Percentiles rank a stretch among this genome's conserved stretches.
Evolutionary conservation across 78 protist genomes (phyloP).

Genomic region (Tieghemostelium lacteum): DNA sequence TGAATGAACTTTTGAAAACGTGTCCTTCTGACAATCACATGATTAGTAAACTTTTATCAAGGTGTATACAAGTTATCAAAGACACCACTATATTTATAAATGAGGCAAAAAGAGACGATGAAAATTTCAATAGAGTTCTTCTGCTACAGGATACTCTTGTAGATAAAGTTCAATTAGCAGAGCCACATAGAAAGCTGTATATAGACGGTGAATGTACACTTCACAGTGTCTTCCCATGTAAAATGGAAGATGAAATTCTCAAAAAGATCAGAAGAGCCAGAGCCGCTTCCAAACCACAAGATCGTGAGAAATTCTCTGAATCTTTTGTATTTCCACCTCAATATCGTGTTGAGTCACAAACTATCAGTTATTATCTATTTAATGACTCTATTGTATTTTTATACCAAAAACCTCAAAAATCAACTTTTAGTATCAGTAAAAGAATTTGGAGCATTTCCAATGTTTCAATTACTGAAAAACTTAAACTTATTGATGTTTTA

Average conservation of each 20-base stretch:
- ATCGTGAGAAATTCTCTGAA: not conserved
- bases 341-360: slow-evolving; percentile 1
- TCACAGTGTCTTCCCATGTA: slow-evolving; percentile 38
- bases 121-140: slow-evolving; percentile 1
- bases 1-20: slow-evolving; percentile 37
- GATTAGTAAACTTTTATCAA: slow-evolving; percentile 2
- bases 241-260: slow-evolving; percentile 40
- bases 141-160: slow-evolving; percentile 38
- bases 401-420: slow-evolving; percentile 45
- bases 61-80: slow-evolving; percentile 32
- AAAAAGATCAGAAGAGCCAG: slow-evolving; percentile 42
- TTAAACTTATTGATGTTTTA: slow-evolving; percentile 51
- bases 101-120: slow-evolving; percentile 79
- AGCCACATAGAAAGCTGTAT: slow-evolving; percentile 16
- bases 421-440: not conserved
- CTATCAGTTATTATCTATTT: slow-evolving; percentile 13
- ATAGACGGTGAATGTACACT: slow-evolving; percentile 21
- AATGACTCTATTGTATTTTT: slow-evolving; percentile 55
- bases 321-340: slow-evolving; percentile 32
- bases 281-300: not conserved
- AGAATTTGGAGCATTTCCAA: slow-evolving; percentile 14
- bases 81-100: slow-evolving; percentile 32
- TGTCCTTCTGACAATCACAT: slow-evolving; percentile 14
- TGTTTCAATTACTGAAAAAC: not conserved
- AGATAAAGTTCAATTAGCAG: slow-evolving; percentile 62